These are phyloP conservation scores for Pythium aristosporum DNA, from an alignment of 352 stramenopile species.

Conservation along the genomic window DNA sequence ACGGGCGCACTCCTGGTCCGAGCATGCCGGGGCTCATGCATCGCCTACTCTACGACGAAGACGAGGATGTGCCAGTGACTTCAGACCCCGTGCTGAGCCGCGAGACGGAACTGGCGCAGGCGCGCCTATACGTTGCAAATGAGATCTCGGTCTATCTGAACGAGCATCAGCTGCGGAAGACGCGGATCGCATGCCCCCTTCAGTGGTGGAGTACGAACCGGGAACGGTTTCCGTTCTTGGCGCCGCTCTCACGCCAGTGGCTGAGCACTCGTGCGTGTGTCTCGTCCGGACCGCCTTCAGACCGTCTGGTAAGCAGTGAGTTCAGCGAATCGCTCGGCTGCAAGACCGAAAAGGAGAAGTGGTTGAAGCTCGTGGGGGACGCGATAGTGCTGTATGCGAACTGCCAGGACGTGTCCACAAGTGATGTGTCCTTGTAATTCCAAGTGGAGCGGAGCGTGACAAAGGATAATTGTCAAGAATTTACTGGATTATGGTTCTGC, in stretches of 20 bases:
- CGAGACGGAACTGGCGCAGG: slow-evolving; percentile 41
- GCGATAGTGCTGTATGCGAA: slow-evolving; percentile 10
- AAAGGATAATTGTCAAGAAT: too few relatives aligned
- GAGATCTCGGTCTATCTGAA: slow-evolving; percentile 41
- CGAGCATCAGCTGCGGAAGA: slow-evolving; percentile 47
- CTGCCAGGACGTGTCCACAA: neutral
- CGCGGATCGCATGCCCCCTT: slow-evolving; percentile 38
- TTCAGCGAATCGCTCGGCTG: slow-evolving; percentile 17
- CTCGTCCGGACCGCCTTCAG: neutral
- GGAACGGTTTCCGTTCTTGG: slow-evolving; percentile 43
- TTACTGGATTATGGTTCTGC: too few relatives aligned
- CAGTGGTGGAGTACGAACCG: slow-evolving; percentile 46
- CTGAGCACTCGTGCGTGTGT: slow-evolving; percentile 29
- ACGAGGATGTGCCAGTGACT: slow-evolving; percentile 33
- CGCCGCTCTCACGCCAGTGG: slow-evolving; percentile 40
- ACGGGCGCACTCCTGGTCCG: slow-evolving; percentile 1
- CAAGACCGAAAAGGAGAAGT: slow-evolving; percentile 9
- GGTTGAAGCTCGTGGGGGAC: slow-evolving; percentile 12
- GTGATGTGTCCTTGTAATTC: slow-evolving; percentile 9
- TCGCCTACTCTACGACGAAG: slow-evolving; percentile 49
- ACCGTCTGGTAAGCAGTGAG: slow-evolving; percentile 3
- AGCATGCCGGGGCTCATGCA: slow-evolving; percentile 46
- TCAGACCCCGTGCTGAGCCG: slow-evolving; percentile 30
- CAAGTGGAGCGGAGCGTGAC: neutral
- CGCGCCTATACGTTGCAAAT: slow-evolving; percentile 33